Evolutionary conservation across 2,329 filamentous ascomycete genomes (phyloP).

Genomic region (Fusarium buharicum): DNA sequence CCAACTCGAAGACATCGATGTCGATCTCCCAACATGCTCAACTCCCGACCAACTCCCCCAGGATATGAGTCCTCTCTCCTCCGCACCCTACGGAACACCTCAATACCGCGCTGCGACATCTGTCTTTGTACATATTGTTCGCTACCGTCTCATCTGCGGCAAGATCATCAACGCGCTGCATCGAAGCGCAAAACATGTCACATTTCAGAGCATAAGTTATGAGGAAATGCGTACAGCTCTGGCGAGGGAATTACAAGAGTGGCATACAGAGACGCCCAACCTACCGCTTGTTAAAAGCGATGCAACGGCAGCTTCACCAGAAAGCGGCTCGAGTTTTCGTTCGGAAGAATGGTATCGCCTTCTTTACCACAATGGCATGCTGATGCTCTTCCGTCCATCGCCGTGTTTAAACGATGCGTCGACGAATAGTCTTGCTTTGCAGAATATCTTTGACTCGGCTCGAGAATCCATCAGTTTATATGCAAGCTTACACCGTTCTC

Average conservation of each 20-base stretch:
- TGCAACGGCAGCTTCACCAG: conserved; percentile 19
- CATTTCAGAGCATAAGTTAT: conserved; percentile 12
- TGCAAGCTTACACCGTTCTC: conserved; percentile 55
- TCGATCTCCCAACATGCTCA: conserved; percentile 46
- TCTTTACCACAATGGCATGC: conserved; percentile 55
- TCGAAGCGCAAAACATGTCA: conserved; percentile 40
- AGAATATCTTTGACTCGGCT: conserved; percentile 54
- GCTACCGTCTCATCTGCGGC: conserved; percentile 55
- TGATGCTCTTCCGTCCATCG: conserved; percentile 57
- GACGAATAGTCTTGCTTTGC: conserved; percentile 44
- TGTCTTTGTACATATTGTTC: conserved; percentile 54
- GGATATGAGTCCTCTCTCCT: conserved; percentile 26
- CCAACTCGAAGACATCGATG: conserved; percentile 54
- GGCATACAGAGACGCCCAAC: conserved; percentile 44
- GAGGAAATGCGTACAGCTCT: conserved; percentile 37
- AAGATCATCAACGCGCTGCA: conserved; percentile 52
- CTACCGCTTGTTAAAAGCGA: conserved; percentile 46
- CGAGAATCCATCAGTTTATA: conserved; percentile 56
- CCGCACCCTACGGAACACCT: conserved; percentile 37
- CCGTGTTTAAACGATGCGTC: conserved; percentile 47
- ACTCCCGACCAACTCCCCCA: conserved; percentile 33
- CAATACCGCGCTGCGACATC: conserved; percentile 43
- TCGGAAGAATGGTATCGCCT: conserved; percentile 56
- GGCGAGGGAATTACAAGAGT: conserved; percentile 47
- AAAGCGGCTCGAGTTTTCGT: conserved; percentile 53